Evolutionary conservation across 2,329 filamentous ascomycete species (phyloP), one percentile per base, ranked within the genome.

Genomic region (Arthrobotrys sinensis): DNA sequence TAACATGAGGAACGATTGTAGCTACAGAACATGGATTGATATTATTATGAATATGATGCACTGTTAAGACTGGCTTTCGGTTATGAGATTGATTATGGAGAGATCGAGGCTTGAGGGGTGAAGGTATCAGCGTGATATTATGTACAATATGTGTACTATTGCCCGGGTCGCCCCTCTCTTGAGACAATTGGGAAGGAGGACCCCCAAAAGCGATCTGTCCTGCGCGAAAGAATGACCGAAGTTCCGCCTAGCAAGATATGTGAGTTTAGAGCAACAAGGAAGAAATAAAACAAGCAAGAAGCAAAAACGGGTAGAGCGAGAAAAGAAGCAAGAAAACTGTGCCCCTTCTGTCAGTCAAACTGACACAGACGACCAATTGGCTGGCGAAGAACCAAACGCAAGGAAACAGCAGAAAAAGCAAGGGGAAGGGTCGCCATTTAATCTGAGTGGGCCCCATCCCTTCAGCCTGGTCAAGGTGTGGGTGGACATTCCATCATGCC

Each of bases 401-500:
- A 64, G 40, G 57, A 66, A 53, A 62, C 19, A 24, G 34, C 24
- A 63, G 21, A 77, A 77, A 70, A 70, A 77, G 72, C 64, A 70
- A 48, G 40, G 36, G 28, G 38, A 64, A 46, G 50, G 57, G 57
- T 46, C 55, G 67, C 72, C 55, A 77, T 77, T 66, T 70, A 77
- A 70, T 77, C 65, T 70, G 72, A 50, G 66, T 77, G 72, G 72
- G 65, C 34, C 72, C 72, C 38, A 46, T 55, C 53, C 71, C 70
- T 63, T 55, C 36, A 77, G 67, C 66, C 73, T 65, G 73, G 67
- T 71, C 57, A 45, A 53, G 69, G 66, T 48, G 21, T 46, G 62
- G 66, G 70, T 63, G 75, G 66, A 69, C 67, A 78, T 78, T 78
- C 75, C 67, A 78, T 68, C 43, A 67, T 72, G 63, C 67, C 73